A percentile compares a stretch with the other conserved stretches of the same genome.
These are phyloP conservation scores for Irpex sp. DNA, from an alignment of 1,284 basidiomycete genomes.

Conservation along the genomic window DNA sequence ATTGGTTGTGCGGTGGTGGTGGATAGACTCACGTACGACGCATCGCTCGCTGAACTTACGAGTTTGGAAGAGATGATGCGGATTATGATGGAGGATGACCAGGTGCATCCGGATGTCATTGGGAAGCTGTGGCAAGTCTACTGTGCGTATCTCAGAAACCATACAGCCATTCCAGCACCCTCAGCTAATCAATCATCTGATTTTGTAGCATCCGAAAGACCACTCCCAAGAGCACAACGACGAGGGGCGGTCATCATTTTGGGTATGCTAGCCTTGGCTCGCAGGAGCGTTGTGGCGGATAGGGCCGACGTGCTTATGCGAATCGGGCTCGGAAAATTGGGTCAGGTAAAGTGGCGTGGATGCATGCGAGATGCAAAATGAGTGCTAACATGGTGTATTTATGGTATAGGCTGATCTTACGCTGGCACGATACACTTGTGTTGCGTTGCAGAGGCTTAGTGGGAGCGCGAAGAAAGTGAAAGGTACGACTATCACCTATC, in stretches of 20 bases:
- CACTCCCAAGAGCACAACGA: conserved; percentile 77
- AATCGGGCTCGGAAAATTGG: conserved; percentile 83
- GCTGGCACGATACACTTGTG: conserved; percentile 89
- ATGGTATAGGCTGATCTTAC: conserved; percentile 72
- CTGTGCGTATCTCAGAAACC: conserved; percentile 44
- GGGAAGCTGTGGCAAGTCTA: conserved; percentile 95
- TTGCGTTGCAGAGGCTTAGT: conserved; percentile 87
- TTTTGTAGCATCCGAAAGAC: conserved; percentile 58
- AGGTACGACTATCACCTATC: conserved; percentile 43
- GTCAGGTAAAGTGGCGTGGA: conserved; percentile 49
- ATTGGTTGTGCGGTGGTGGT: too few species aligned
- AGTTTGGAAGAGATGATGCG: conserved; percentile 95
- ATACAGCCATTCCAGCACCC: too few species aligned
- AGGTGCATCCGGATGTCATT: conserved; percentile 82
- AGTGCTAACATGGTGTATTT: background rate
- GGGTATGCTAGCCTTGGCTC: conserved; percentile 91
- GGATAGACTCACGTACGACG: conserved; percentile 81
- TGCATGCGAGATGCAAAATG: background rate
- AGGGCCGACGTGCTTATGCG: conserved; percentile 82
- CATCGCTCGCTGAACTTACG: conserved; percentile 92
- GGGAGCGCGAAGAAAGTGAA: conserved; percentile 98
- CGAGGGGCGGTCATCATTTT: conserved; percentile 93
- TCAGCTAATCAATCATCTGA: too few species aligned
- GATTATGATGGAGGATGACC: conserved; percentile 85
- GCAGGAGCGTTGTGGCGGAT: conserved; percentile 81